phyloP scores from a whole-genome alignment of 1,139 yeast genomes.

The Taphrina wiesneri region DNA sequence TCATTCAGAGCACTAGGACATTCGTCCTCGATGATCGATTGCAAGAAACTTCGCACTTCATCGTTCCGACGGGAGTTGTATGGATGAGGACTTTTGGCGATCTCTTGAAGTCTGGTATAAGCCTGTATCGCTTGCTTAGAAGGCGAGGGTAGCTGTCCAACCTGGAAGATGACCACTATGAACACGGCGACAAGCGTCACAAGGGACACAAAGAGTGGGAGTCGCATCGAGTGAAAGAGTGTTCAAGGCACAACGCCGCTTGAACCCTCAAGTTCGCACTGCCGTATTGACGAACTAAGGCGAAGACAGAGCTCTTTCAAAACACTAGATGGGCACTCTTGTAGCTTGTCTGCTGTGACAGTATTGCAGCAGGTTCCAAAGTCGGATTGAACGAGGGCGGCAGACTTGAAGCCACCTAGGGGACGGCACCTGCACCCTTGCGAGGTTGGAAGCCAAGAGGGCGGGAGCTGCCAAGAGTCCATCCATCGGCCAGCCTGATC shows the following conservation, averaged over 20 bases:
- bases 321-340: background rate
- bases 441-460: too few species aligned
- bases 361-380: too few species aligned
- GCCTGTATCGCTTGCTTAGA: constrained; percentile 14
- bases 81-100: constrained; percentile 70
- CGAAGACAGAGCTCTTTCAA: background rate
- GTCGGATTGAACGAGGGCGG: background rate
- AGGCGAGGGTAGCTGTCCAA: constrained; percentile 17
- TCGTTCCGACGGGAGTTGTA: constrained; percentile 77
- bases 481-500: background rate
- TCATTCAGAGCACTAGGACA: constrained; percentile 22
- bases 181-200: constrained; percentile 24
- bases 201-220: constrained; percentile 20
- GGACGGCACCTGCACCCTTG: too few species aligned
- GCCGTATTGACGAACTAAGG: too few species aligned
- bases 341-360: too few species aligned
- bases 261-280: too few species aligned
- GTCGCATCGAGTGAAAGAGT: constrained; percentile 16
- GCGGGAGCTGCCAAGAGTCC: background rate
- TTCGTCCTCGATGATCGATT: constrained; percentile 40
- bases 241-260: too few species aligned
- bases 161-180: constrained; percentile 20
- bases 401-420: background rate
- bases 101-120: constrained; percentile 41
- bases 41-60: constrained; percentile 67